Conservation (phyloP, 257 asterid genomes). For the Verbena officinalis region DNA sequence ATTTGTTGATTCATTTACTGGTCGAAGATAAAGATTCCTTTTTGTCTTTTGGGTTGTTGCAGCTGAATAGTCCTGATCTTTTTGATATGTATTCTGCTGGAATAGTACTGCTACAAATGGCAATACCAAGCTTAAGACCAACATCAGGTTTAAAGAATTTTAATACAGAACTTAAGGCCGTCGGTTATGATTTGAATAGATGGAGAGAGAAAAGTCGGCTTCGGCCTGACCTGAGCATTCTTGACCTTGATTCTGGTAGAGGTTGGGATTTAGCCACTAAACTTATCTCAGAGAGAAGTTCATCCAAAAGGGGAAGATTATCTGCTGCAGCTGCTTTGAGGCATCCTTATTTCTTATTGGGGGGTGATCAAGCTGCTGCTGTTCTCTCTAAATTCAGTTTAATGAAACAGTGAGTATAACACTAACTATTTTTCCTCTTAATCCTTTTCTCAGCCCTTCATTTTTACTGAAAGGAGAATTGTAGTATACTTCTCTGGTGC, state of each 20-base stretch:
- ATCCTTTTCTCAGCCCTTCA: neutral
- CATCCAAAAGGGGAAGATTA: slow-evolving; percentile 57
- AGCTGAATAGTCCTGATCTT: slow-evolving; percentile 92
- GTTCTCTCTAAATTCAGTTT: slow-evolving; percentile 77
- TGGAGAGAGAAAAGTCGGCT: slow-evolving; percentile 83
- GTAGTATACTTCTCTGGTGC: neutral
- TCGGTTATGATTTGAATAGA: slow-evolving; percentile 75
- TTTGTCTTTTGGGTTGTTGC: slow-evolving; percentile 44
- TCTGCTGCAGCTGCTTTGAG: slow-evolving; percentile 91
- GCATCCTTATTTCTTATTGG: slow-evolving; percentile 93
- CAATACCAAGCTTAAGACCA: slow-evolving; percentile 76
- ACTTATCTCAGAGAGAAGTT: slow-evolving; percentile 77
- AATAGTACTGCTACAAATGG: slow-evolving; percentile 89
- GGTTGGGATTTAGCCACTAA: slow-evolving; percentile 97
- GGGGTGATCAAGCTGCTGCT: slow-evolving; percentile 91
- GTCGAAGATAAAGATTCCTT: neutral
- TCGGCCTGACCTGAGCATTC: slow-evolving; percentile 77
- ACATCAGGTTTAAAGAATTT: slow-evolving; percentile 78
- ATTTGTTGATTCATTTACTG: neutral
- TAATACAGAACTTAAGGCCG: slow-evolving; percentile 65
- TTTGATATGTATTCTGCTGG: slow-evolving; percentile 98
- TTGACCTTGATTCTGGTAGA: slow-evolving; percentile 92
- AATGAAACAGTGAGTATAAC: slow-evolving; percentile 40
- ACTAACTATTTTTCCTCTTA: neutral
- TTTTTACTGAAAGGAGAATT: neutral